A percentile compares a stretch with the other conserved stretches of the same genome.
phyloP scores from a whole-genome alignment of 257 asterid species.

The Avicennia marina region DNA sequence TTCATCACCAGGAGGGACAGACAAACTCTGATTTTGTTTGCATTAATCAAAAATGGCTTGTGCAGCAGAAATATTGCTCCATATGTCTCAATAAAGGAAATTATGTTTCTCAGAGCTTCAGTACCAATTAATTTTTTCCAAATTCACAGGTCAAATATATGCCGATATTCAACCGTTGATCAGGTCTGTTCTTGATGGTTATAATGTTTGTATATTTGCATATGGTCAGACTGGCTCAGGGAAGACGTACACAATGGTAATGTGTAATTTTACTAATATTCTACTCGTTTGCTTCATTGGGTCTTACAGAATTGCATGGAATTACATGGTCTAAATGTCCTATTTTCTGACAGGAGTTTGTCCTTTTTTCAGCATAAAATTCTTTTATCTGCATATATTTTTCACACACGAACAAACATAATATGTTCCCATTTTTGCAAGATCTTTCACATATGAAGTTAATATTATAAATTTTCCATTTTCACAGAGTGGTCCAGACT shows the following conservation, averaged over 20 bases:
- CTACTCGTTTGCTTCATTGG: background rate
- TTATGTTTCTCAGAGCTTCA: no score
- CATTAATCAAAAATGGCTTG: no score
- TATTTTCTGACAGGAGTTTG: background rate
- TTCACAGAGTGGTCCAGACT: slow-evolving; percentile 86
- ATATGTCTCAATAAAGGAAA: no score
- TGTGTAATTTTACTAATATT: background rate
- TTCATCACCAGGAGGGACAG: background rate
- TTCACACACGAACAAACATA: no score
- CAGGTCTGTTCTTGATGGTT: slow-evolving; percentile 89
- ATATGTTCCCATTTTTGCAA: no score
- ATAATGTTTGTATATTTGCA: slow-evolving; percentile 83
- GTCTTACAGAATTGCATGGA: background rate
- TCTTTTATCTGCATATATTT: no score
- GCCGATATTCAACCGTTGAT: slow-evolving; percentile 70
- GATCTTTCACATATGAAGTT: background rate
- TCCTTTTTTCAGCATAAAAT: background rate
- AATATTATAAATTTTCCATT: background rate
- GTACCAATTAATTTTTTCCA: no score
- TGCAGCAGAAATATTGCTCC: no score
- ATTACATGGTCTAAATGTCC: background rate
- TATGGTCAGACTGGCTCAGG: slow-evolving; percentile 97
- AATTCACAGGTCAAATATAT: slow-evolving; percentile 71
- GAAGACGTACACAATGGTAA: slow-evolving; percentile 93
- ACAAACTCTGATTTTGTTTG: no score